Evolutionary conservation across 1,139 yeast species (phyloP), one percentile per base, ranked within the genome.

Genomic region (Torulaspora globosa): DNA sequence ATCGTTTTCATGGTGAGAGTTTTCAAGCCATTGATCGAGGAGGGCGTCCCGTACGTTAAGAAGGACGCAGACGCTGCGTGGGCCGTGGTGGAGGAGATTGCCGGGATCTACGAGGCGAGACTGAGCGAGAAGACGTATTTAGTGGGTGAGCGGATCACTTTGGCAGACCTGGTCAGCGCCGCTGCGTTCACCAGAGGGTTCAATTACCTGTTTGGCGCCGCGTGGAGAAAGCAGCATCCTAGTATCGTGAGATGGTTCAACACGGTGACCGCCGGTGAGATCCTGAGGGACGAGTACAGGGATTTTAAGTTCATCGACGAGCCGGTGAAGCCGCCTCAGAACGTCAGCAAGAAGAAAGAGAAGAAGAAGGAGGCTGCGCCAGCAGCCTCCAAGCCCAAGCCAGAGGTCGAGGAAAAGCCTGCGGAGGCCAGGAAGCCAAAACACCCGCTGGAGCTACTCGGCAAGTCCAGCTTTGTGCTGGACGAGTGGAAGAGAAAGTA

Each of bases 401-500:
- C 64, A 58, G 58, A 59, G 35, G 67, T 60, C 33, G 70, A 69
- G 36, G 67, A 65, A 21, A 70, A 63, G 42, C 63, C 63, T 32
- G 68, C 66, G 40, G 69, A 70, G 38, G 68, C 66, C 41, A 79
- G 73, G 60, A 88, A 86, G 76, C 80, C 89, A 60, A 85, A 84
- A 72, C 98, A 92, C 74, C 97, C 97, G 66, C 81, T 90, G 70
- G 95, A 81, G 69, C 75, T 77, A 49, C 80, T 90, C 55, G 95
- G 95, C 63, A 79, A 74, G 68, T 70, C 92, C 32, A 62, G 84
- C 67, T 75, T 84, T 64, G 74, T 80, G 54, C 66, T 92, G 58
- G 97, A 92, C 67, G 95, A 88, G 71, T 90, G 97, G 96, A 92
- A 92, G 84, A 85, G 97, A 76, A 73, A 73, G 58, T 94, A 92